Evolutionary conservation across 1,284 basidiomycete genomes (phyloP), one percentile per base, ranked within the genome.

Genomic region (Marasmius sp.): DNA sequence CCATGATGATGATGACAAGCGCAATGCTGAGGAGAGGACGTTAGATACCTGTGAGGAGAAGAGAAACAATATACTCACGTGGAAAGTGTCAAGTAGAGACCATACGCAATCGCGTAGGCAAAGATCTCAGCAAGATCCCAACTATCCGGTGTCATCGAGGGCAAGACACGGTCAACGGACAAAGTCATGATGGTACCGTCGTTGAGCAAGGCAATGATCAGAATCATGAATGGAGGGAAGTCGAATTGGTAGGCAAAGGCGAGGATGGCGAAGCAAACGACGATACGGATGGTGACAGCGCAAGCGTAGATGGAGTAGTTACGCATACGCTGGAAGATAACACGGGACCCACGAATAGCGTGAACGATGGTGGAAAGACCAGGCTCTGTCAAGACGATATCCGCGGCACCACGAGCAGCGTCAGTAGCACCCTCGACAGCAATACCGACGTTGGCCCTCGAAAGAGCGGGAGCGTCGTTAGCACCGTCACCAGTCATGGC

Each of bases 181-280:
- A 98, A 85, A 11, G 96, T 98, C 95, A 98, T 98, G 85, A 98
- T 97, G 69, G 96, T 97, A 78, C 96, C 96, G 75, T 98, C 96
- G 79, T 98, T 98, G 69, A 98, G 83, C 58, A 98, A 85, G 64
- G 96, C 95, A 69, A 98, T 97, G 78, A 98, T 93, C 77, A 98
- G 91, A 67, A 98, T 89, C 96, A 98, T 98, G 89, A 98, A 98
- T 16, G 96, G 95, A 71, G 96, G 96, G 93, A 98, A 98, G 79
- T 97, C 92, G 78, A 95, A 95, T 83, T 92, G 89, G 90, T 95
- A 98, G 63, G 91, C 91, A 75, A 98, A 98, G 58, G 94, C 92
- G 74, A 98, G 86, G 79, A 98, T 89, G 69, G 95, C 88, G 81
- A 98, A 98, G 79, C 94, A 96, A 69, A 97, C 92, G 68, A 98